These are phyloP conservation scores for Zygosaccharomyces pseudobailii DNA, from an alignment of 1,139 yeast genomes.

Conservation along the genomic window DNA sequence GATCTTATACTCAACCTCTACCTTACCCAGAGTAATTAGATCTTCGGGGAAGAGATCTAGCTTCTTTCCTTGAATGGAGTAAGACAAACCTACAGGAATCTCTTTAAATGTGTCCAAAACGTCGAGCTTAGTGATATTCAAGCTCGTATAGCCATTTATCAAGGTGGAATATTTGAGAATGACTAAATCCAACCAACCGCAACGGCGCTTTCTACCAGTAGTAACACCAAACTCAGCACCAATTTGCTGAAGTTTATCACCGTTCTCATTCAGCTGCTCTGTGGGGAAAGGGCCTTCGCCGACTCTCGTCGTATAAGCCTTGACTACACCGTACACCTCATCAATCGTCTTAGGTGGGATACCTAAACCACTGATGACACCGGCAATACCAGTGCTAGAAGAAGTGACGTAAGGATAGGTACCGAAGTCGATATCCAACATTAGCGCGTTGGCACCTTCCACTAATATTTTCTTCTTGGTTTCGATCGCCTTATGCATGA, in stretches of 20 bases:
- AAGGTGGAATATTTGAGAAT: slow-evolving; percentile 85
- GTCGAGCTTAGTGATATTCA: slow-evolving; percentile 92
- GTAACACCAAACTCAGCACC: slow-evolving; percentile 98
- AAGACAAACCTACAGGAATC: slow-evolving; percentile 80
- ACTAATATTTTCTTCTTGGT: slow-evolving; percentile 80
- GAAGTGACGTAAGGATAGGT: slow-evolving; percentile 98
- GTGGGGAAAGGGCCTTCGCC: slow-evolving; percentile 99
- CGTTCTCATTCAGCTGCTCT: slow-evolving; percentile 84
- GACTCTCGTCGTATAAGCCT: slow-evolving; percentile 97
- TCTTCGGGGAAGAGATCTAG: slow-evolving; percentile 90
- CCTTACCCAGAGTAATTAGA: slow-evolving; percentile 70
- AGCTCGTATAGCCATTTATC: slow-evolving; percentile 90
- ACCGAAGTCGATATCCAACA: slow-evolving; percentile 97
- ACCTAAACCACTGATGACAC: slow-evolving; percentile 96
- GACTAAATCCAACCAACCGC: slow-evolving; percentile 98
- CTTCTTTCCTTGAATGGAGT: slow-evolving; percentile 69
- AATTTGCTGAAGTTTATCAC: slow-evolving; percentile 80
- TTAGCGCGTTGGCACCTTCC: slow-evolving; percentile 98
- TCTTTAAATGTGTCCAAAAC: slow-evolving; percentile 87
- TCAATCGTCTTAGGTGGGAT: slow-evolving; percentile 79
- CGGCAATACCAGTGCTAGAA: slow-evolving; percentile 94
- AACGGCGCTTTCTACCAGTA: slow-evolving; percentile 98
- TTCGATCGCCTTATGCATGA: slow-evolving; percentile 79
- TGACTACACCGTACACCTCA: slow-evolving; percentile 90
- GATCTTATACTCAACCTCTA: slow-evolving; percentile 84